Conservation (phyloP, 2,329 filamentous ascomycete genomes). For the Exophiala sideris region DNA sequence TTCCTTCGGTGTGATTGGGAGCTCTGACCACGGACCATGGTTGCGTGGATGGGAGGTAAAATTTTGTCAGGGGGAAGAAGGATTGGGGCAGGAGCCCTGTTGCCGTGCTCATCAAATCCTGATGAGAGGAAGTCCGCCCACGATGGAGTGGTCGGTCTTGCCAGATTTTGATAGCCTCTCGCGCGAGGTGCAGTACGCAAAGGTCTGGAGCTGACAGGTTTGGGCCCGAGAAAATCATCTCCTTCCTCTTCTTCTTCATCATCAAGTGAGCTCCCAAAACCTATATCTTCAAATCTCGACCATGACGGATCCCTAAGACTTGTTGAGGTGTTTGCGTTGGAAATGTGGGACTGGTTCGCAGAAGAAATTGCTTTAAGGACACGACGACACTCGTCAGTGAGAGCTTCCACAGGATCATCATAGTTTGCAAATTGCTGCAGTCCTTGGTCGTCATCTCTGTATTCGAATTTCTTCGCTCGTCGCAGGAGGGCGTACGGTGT, state of each 20-base stretch:
- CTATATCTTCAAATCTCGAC: conserved; percentile 95
- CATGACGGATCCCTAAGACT: conserved; percentile 81
- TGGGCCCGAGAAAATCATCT: conserved; percentile 46
- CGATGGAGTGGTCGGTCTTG: conserved; percentile 87
- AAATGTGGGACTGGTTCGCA: conserved; percentile 78
- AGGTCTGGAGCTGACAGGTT: conserved; percentile 24
- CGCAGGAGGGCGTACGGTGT: conserved; percentile 89
- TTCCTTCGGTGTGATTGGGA: conserved; percentile 78
- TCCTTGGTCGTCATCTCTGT: conserved; percentile 81
- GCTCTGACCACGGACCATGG: conserved; percentile 68
- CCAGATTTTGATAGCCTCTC: conserved; percentile 52
- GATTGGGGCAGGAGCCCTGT: conserved; percentile 62
- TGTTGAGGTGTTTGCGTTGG: conserved; percentile 67
- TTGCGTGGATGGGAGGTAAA: conserved; percentile 75
- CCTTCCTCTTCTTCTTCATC: conserved; percentile 68
- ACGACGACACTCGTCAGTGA: conserved; percentile 91
- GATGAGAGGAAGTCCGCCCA: conserved; percentile 98
- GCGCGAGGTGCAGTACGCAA: conserved; percentile 22
- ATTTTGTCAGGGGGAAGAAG: conserved; percentile 89
- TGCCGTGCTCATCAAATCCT: conserved; percentile 77
- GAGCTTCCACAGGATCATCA: conserved; percentile 79
- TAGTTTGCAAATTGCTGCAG: conserved; percentile 82
- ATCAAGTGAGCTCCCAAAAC: conserved; percentile 74
- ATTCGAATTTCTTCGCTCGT: conserved; percentile 91
- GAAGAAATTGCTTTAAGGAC: conserved; percentile 86